Base-by-base conservation (phyloP, 768 basidiomycete genomes). In the Cystobasidium ongulense region DNA sequence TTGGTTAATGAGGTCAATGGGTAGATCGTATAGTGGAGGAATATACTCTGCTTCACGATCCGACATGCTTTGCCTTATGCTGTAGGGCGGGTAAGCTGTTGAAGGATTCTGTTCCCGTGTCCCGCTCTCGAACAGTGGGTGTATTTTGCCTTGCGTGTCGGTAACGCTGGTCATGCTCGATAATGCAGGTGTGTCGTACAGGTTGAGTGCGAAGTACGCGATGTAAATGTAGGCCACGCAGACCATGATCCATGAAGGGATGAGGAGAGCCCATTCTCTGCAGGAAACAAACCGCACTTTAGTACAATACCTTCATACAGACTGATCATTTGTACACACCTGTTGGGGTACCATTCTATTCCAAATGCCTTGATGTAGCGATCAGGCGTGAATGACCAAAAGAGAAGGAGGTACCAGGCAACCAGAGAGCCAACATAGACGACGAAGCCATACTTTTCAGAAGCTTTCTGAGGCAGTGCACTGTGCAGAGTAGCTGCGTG, bases 401-500 rank as follows among this genome's bases (percentile, higher is more conserved):
- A 82, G 38, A 91, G 78, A 79, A 89, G 92, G 29, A 89, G 78
- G 66, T 85, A 80, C 78, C 89, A 92, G 1, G 87, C 81, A 31
- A 91, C 81, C 64, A 86, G 87, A 0, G 92, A 92, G 0, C 87
- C 87, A 10, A 88, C 87, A 88, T 88, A 90, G 18, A 89, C 90
- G 3, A 89, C 90, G 79, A 92, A 93, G n/a, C 92, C 91, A 77
- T 92, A 92, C 78, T 91, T 90, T 81, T 93, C 91, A 59, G 72
- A 73, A 13, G 63, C 35, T 27, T 64, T 64, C 33, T 38, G 41
- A 46, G 63, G 36, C 18, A 64, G n/a, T 8, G 41, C 63, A 64
- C 31, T 35, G 29, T 59, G 57, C 29, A 15, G 17, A 27, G 15
- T 13, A 35, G 13, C 21, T 27, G 2, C 57, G 8, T 15, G 5